Percentiles rank a stretch among this genome's conserved stretches.
phyloP scores from a whole-genome alignment of 768 basidiomycete genomes.

The Saitozyma sp. region DNA sequence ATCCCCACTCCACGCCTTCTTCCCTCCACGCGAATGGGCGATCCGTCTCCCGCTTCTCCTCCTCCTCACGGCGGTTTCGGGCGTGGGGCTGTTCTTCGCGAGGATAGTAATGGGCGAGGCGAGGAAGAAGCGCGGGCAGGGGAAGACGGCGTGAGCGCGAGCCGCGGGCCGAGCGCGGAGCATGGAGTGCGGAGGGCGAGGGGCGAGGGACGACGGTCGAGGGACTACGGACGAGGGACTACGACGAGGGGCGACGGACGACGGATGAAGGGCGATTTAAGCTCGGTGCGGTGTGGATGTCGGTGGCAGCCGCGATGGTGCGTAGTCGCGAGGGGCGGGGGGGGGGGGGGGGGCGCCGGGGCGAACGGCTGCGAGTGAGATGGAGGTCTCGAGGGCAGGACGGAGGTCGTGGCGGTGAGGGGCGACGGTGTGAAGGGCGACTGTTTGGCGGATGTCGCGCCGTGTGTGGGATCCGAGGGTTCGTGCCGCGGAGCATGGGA shows the following conservation, averaged over 20 bases:
- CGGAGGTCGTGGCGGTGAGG: background rate
- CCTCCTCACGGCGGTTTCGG: conserved; percentile 75
- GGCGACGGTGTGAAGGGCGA: too few species aligned
- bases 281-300: background rate
- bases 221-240: background rate
- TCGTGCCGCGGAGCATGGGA: too few species aligned
- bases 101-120: conserved; percentile 74
- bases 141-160: conserved; percentile 49
- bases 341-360: background rate
- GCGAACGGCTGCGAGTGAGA: background rate
- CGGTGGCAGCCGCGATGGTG: too few species aligned
- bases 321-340: too few species aligned
- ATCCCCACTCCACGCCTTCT: conserved; percentile 72
- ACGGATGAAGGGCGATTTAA: too few species aligned
- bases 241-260: background rate
- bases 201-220: background rate
- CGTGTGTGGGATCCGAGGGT: too few species aligned
- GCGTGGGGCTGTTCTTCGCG: conserved; percentile 77
- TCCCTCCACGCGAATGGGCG: conserved; percentile 91
- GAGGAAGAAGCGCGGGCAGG: conserved; percentile 65
- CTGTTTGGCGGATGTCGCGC: too few species aligned
- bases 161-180: background rate
- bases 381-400: background rate
- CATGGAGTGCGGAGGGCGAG: background rate
- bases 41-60: conserved; percentile 80